Evolutionary conservation across 2,329 filamentous ascomycete species (phyloP).

Genomic region (Monosporascus sp.): DNA sequence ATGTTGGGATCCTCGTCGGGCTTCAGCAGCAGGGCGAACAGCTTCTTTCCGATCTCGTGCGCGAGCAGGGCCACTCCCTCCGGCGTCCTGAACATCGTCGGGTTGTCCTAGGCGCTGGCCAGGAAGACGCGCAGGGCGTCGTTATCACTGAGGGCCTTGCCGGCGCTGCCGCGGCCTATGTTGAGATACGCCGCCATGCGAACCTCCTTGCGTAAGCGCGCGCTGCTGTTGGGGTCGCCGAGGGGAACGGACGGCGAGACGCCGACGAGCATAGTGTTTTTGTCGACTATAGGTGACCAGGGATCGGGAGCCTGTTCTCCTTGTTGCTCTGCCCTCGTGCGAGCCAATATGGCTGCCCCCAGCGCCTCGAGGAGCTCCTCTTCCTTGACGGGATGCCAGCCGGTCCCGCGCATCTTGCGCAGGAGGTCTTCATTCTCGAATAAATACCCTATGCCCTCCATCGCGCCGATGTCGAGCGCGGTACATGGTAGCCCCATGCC

Average conservation of each 20-base stretch:
- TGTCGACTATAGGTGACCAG: too few species aligned
- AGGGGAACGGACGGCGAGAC: too few species aligned
- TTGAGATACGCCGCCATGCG: too few species aligned
- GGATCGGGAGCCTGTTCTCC: too few species aligned
- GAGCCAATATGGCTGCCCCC: neutral
- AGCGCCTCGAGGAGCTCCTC: neutral
- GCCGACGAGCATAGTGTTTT: too few species aligned
- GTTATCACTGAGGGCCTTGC: too few species aligned
- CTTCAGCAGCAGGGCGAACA: conserved; percentile 5
- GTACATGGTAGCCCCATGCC: conserved; percentile 23
- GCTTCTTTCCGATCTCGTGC: conserved; percentile 3
- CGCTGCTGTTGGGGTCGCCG: too few species aligned
- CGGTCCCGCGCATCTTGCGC: conserved; percentile 3
- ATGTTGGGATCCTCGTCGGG: conserved; percentile 3
- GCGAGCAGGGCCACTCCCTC: neutral
- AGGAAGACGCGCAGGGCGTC: too few species aligned
- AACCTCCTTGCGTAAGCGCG: too few species aligned
- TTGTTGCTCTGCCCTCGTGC: neutral
- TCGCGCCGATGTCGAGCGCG: conserved; percentile 26
- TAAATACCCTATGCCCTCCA: conserved; percentile 30
- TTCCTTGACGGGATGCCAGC: neutral
- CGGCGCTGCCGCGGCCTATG: too few species aligned
- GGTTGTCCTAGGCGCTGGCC: too few species aligned
- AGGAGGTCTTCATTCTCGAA: neutral
- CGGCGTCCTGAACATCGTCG: too few species aligned